Conservation (phyloP, 352 stramenopile species). For the Pythium utonaiense region DNA sequence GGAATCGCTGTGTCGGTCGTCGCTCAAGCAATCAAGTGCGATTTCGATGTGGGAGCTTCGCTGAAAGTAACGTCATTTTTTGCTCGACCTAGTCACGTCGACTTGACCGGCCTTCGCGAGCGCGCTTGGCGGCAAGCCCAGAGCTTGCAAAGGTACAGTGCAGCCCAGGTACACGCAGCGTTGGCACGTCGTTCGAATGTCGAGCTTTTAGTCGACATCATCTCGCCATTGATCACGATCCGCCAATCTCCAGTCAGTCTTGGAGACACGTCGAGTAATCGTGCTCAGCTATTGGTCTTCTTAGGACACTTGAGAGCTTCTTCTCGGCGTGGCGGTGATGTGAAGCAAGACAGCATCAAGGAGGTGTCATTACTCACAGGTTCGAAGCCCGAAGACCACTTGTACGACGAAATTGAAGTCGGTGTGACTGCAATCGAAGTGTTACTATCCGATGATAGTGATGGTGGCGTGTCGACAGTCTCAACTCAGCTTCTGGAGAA, state of each 20-base stretch:
- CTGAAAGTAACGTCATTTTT: conserved; percentile 69
- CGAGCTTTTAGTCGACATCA: conserved; percentile 71
- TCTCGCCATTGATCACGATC: conserved; percentile 77
- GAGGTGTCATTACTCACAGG: conserved; percentile 4
- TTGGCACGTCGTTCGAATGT: conserved; percentile 68
- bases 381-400: conserved; percentile 14
- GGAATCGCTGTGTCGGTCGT: conserved; percentile 61
- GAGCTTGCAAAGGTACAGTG: conserved; percentile 72
- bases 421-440: conserved; percentile 77
- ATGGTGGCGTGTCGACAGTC: conserved; percentile 3
- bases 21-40: conserved; percentile 78
- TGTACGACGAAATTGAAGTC: conserved; percentile 83
- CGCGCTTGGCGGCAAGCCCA: conserved; percentile 72
- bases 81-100: conserved; percentile 63
- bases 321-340: conserved; percentile 38
- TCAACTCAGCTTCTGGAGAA: conserved; percentile 65
- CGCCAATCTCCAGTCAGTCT: conserved; percentile 37
- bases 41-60: conserved; percentile 73
- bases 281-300: conserved; percentile 66
- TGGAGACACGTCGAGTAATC: conserved; percentile 2
- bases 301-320: conserved; percentile 69
- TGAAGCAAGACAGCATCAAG: background rate
- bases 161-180: conserved; percentile 66
- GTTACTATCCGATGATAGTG: conserved; percentile 31
- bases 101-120: conserved; percentile 69